Conservation (phyloP, 2,329 filamentous ascomycete species). For the Pseudocercospora musae region DNA sequence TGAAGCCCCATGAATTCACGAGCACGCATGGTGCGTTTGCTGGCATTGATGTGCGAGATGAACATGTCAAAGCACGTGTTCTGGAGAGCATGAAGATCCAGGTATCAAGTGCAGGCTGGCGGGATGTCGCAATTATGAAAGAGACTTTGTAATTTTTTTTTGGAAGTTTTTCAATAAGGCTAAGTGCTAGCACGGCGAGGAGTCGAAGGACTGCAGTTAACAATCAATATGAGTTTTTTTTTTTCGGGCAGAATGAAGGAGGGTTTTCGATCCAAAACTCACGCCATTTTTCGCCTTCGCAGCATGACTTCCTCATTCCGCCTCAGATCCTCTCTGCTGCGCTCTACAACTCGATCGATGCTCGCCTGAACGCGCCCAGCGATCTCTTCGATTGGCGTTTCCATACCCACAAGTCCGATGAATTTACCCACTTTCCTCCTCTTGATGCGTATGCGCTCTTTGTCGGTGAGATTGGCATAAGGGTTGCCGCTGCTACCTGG, state of each 20-base stretch:
- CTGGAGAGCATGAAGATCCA: slow-evolving; percentile 77
- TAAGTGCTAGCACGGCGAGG: neutral
- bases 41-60: slow-evolving; percentile 58
- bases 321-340: slow-evolving; percentile 32
- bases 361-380: slow-evolving; percentile 39
- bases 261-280: slow-evolving; percentile 3
- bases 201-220: neutral
- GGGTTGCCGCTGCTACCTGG: slow-evolving; percentile 12
- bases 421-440: slow-evolving; percentile 69
- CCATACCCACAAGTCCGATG: slow-evolving; percentile 65
- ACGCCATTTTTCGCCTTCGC: slow-evolving; percentile 33
- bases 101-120: slow-evolving; percentile 40
- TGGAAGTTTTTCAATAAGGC: too few species aligned
- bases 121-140: slow-evolving; percentile 25
- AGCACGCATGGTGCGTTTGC: slow-evolving; percentile 67
- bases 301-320: slow-evolving; percentile 35
- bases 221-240: neutral
- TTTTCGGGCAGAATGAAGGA: neutral
- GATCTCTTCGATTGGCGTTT: slow-evolving; percentile 51
- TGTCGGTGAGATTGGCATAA: slow-evolving; percentile 34
- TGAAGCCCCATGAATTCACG: slow-evolving; percentile 61
- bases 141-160: slow-evolving; percentile 23
- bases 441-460: slow-evolving; percentile 52
- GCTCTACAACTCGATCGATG: slow-evolving; percentile 33
- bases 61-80: slow-evolving; percentile 60